Conservation (phyloP, 768 basidiomycete species). For the Vararia minispora region DNA sequence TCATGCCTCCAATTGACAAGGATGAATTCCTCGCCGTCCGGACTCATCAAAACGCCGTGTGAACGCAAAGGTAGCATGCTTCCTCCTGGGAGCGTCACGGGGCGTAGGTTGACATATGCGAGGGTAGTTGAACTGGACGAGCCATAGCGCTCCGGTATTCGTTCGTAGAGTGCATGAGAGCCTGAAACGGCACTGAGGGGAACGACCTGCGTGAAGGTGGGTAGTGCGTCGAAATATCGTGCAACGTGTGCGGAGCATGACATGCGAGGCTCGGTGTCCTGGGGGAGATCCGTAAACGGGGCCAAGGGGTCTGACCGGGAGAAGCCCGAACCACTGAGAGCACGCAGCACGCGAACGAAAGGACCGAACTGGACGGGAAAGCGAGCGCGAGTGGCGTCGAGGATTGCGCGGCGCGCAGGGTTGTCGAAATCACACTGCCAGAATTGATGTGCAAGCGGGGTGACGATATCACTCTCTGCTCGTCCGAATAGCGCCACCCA, state of each 20-base stretch:
- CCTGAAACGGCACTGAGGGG: slow-evolving; percentile 52
- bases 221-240: slow-evolving; percentile 60
- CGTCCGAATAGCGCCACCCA: slow-evolving; percentile 77
- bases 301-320: slow-evolving; percentile 62
- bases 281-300: slow-evolving; percentile 34
- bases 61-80: slow-evolving; percentile 57
- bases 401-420: slow-evolving; percentile 60
- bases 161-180: slow-evolving; percentile 62
- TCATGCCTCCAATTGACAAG: slow-evolving; percentile 74
- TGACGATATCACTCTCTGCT: slow-evolving; percentile 51
- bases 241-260: slow-evolving; percentile 61
- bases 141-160: slow-evolving; percentile 48
- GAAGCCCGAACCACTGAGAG: slow-evolving; percentile 70
- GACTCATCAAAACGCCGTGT: slow-evolving; percentile 58
- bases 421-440: slow-evolving; percentile 75
- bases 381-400: slow-evolving; percentile 72
- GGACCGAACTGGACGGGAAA: slow-evolving; percentile 74
- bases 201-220: slow-evolving; percentile 67
- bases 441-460: slow-evolving; percentile 66
- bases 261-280: slow-evolving; percentile 37
- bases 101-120: slow-evolving; percentile 53
- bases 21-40: slow-evolving; percentile 55
- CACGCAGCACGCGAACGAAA: slow-evolving; percentile 59
- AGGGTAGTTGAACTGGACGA: slow-evolving; percentile 37
- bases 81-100: slow-evolving; percentile 68